These are phyloP conservation scores for Raffaelea arxii DNA, from an alignment of 2,329 filamentous ascomycete species.

Conservation along the genomic window DNA sequence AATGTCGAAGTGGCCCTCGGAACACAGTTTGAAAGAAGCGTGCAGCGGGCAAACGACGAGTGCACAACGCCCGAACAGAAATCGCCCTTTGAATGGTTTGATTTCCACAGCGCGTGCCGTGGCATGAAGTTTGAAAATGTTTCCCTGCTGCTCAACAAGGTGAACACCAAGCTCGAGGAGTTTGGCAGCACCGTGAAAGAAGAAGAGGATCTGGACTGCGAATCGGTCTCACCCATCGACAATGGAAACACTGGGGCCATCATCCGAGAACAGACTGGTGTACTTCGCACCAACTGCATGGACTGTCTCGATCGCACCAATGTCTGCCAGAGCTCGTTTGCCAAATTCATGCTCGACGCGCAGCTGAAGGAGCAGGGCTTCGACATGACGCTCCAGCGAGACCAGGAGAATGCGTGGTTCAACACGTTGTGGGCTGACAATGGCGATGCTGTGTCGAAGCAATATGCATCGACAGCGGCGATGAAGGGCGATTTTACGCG, in stretches of 20 bases:
- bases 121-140: constrained; percentile 99
- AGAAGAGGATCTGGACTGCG: constrained; percentile 16
- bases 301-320: constrained; percentile 95
- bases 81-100: constrained; percentile 86
- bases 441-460: constrained; percentile 87
- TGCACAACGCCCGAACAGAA: constrained; percentile 19
- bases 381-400: constrained; percentile 62
- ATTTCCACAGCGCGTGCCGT: constrained; percentile 85
- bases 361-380: constrained; percentile 71
- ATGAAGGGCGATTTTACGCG: constrained; percentile 96
- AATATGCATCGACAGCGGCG: constrained; percentile 91
- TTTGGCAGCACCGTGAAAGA: constrained; percentile 61
- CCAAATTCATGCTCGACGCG: constrained; percentile 67
- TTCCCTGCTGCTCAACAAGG: constrained; percentile 60
- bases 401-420: constrained; percentile 83
- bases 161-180: constrained; percentile 57
- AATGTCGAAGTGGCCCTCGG: constrained; percentile 74
- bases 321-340: constrained; percentile 88
- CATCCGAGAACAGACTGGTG: constrained; percentile 52
- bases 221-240: constrained; percentile 9
- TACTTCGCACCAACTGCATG: constrained; percentile 96
- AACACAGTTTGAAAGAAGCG: constrained; percentile 61
- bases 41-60: constrained; percentile 56
- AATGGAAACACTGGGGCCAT: constrained; percentile 15
- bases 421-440: constrained; percentile 97